These are phyloP conservation scores for Blastobotrys terrestris DNA, from an alignment of 805 yeast genomes.

Conservation along the genomic window DNA sequence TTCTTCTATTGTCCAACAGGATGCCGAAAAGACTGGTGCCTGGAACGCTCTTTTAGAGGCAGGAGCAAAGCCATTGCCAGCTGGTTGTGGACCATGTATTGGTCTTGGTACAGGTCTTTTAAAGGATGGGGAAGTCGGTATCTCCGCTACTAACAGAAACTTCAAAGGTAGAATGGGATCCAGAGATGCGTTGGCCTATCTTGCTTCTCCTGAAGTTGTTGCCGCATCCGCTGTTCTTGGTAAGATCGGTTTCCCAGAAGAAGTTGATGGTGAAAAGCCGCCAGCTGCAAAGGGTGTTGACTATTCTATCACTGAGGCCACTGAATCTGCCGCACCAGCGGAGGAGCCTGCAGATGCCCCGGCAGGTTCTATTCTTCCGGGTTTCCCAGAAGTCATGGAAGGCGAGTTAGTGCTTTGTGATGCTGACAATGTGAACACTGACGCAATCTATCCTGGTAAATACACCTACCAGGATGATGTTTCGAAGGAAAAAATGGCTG, in stretches of 20 bases:
- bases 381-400: constrained; percentile 81
- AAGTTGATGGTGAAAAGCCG: constrained; percentile 55
- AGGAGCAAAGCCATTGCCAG: constrained; percentile 92
- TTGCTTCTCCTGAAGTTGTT: constrained; percentile 96
- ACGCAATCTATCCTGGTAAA: constrained; percentile 98
- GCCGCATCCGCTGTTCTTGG: constrained; percentile 98
- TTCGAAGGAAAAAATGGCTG: constrained; percentile 91
- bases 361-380: constrained; percentile 71
- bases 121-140: constrained; percentile 95
- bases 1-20: constrained; percentile 84
- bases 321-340: constrained; percentile 28
- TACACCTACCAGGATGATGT: constrained; percentile 98
- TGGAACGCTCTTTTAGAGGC: constrained; percentile 88
- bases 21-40: constrained; percentile 86
- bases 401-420: constrained; percentile 95
- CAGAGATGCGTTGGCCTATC: constrained; percentile 88
- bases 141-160: constrained; percentile 96
- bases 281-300: constrained; percentile 46
- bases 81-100: constrained; percentile 99
- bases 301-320: constrained; percentile 30
- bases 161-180: constrained; percentile 99
- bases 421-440: constrained; percentile 90
- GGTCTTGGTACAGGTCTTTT: constrained; percentile 93
- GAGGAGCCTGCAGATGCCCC: constrained; percentile 30
- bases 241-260: constrained; percentile 87